Evolutionary conservation across 768 basidiomycete species (phyloP), one percentile per base, ranked within the genome.

Genomic region (Strobilomyces dryophilus): DNA sequence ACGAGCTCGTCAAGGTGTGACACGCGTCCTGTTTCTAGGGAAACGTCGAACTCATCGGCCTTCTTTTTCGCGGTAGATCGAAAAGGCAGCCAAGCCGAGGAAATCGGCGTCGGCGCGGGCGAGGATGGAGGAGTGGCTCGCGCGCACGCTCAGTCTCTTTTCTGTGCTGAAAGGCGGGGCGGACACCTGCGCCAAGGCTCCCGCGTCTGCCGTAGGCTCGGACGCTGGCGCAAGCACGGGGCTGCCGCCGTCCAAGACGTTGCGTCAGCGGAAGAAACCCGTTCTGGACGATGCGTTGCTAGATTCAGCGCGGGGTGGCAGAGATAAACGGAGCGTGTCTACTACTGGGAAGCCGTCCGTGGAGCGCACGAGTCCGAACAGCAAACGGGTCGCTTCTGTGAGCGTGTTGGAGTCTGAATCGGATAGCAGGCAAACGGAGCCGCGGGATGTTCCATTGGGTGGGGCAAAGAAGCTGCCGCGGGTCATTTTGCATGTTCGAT

Each of bases 21-120:
- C 14, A 18, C 27, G 27, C 8, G 17, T 18, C 51, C 12, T 27
- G 51, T 20, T 5, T 15, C n/a, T 8, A 41, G 5, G 21, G 21
- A 10, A n/a, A n/a, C n/a, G n/a, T n/a, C 2, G 15, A 4, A 27
- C 27, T 27, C 27, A 17, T 0, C 29, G 2, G 11, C n/a, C 17
- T 7, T 5, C n/a, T 46, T 18, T 14, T 11, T 37, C 4, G 32
- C 32, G 46, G 5, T 51, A 89, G 87, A 72, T 89, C 10, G 85
- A 89, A 61, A 80, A 82, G 37, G 79, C 78, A 0, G 77, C 77
- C 11, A 87, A 87, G 66, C 80, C 81, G 63, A 78, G 81, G 1
- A 74, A 78, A 17, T 78, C 80, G 2, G 26, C 32, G 20, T 79
- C 79, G 10, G 47, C 57, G 6, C 52, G 56, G 0, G 35, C 66